Base-by-base conservation (phyloP, 179 eudicot genomes). In the Drosera spatulata region DNA sequence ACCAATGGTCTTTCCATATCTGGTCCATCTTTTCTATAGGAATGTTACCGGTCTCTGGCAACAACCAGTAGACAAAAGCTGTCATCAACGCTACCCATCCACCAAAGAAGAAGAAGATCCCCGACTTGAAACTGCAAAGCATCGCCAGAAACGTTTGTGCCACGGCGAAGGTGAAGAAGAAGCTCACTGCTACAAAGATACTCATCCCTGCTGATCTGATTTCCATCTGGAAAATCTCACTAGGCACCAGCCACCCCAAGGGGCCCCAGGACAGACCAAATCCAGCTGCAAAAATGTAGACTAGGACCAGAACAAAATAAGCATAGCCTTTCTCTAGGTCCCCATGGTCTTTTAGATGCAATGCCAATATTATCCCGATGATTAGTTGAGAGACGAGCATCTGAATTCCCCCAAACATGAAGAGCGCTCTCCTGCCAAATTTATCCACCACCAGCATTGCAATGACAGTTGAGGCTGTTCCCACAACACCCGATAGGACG, bases 371-470 rank as follows among this genome's bases (percentile, higher is more conserved):
- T 14, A 57, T 53, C 49, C 74, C 80, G 7, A 63, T 61, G 33
- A 66, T 46, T 8, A 63, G 39, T n/a, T 68, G 62, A 13, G 63
- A 53, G 33, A 45, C 37, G 10, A 76, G 41, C 80, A 76, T 76
- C 7, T 45, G 55, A 1, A 53, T 53, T 0, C 77, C 80, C 13
- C 80, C 80, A 47, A 60, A 65, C 4, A 76, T 40, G 33, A 76
- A 69, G 9, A 76, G 59, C 4, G 46, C 13, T 39, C 66, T 50
- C 37, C 80, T 69, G 7, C 77, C 71, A 14, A 41, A 66, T 43
- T 37, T 52, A 60, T 76, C 77, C 4, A 76, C 77, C 7, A 69
- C 55, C 40, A 69, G 8, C 46, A 76, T 69, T 4, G 77, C 42
- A 2, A 63, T 7, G 2, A 38, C 10, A 5, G 65, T 67, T 0